Conservation (phyloP, 768 basidiomycete genomes). For the Suillus tomentosus region DNA sequence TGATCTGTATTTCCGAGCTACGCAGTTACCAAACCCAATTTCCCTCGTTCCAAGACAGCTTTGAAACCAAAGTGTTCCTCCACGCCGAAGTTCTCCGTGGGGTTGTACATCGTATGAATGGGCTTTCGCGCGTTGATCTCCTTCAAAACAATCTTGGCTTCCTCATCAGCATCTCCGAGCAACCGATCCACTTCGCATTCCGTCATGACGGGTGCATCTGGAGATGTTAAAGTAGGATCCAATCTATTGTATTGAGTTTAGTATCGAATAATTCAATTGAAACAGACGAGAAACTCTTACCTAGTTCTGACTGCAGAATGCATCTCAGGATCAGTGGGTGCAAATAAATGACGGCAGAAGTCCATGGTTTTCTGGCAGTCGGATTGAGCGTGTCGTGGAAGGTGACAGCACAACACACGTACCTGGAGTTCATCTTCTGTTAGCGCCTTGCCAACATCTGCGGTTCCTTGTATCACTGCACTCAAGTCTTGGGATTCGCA, state of each 20-base stretch:
- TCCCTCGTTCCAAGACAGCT: neutral
- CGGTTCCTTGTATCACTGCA: neutral
- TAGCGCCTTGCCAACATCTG: neutral
- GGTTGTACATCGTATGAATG: neutral
- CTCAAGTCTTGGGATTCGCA: neutral
- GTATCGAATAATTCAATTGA: neutral
- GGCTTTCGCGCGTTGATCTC: neutral
- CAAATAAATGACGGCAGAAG: neutral
- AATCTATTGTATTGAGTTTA: neutral
- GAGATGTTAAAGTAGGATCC: neutral
- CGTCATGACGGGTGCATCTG: neutral
- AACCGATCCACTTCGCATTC: neutral
- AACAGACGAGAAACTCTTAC: neutral
- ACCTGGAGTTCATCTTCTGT: slow-evolving; percentile 4
- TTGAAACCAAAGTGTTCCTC: slow-evolving; percentile 1
- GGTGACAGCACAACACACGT: neutral
- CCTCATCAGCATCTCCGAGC: neutral
- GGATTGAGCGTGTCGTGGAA: neutral
- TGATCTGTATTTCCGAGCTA: neutral
- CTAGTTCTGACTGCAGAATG: neutral
- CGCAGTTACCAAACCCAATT: neutral
- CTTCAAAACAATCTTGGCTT: neutral
- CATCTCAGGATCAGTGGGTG: neutral
- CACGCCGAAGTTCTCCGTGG: neutral
- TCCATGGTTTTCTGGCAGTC: neutral